These are phyloP conservation scores for Cryoendolithus antarcticus DNA, from an alignment of 2,329 filamentous ascomycete species.

Conservation along the genomic window DNA sequence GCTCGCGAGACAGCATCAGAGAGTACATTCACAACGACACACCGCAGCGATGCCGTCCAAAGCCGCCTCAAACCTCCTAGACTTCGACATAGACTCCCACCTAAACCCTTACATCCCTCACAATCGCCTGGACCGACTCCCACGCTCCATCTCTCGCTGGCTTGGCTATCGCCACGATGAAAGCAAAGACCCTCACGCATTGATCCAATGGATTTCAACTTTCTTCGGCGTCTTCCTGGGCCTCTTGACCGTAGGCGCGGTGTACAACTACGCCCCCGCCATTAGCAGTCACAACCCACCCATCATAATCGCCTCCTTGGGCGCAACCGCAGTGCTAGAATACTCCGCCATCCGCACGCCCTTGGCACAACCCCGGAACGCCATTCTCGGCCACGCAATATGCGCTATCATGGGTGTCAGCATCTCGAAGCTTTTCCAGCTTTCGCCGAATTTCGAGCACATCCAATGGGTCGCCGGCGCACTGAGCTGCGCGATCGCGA, in stretches of 20 bases:
- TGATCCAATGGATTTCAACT: slow-evolving; percentile 30
- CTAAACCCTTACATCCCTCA: slow-evolving; percentile 59
- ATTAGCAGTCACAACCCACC: slow-evolving; percentile 29
- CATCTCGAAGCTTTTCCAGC: slow-evolving; percentile 33
- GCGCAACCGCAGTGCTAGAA: slow-evolving; percentile 35
- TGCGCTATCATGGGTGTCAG: slow-evolving; percentile 32
- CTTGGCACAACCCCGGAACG: slow-evolving; percentile 35
- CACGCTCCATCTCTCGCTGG: slow-evolving; percentile 53
- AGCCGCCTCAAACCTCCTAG: slow-evolving; percentile 16
- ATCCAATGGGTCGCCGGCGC: slow-evolving; percentile 35
- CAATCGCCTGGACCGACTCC: slow-evolving; percentile 52
- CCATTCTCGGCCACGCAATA: slow-evolving; percentile 33
- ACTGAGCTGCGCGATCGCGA: slow-evolving; percentile 30
- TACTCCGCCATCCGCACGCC: slow-evolving; percentile 36
- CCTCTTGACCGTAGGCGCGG: slow-evolving; percentile 29
- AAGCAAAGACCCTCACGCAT: slow-evolving; percentile 28
- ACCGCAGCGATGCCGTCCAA: slow-evolving; percentile 2
- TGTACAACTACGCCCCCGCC: slow-evolving; percentile 28
- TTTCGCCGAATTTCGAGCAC: slow-evolving; percentile 22
- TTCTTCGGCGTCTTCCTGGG: slow-evolving; percentile 34
- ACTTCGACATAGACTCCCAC: slow-evolving; percentile 67
- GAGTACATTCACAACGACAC: not conserved
- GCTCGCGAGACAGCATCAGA: not conserved
- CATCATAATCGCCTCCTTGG: slow-evolving; percentile 31
- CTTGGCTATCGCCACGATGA: slow-evolving; percentile 36